Percentiles rank a stretch among this genome's conserved stretches.
Evolutionary conservation across 768 basidiomycete genomes (phyloP).

Genomic region (Termitomyces sp.): DNA sequence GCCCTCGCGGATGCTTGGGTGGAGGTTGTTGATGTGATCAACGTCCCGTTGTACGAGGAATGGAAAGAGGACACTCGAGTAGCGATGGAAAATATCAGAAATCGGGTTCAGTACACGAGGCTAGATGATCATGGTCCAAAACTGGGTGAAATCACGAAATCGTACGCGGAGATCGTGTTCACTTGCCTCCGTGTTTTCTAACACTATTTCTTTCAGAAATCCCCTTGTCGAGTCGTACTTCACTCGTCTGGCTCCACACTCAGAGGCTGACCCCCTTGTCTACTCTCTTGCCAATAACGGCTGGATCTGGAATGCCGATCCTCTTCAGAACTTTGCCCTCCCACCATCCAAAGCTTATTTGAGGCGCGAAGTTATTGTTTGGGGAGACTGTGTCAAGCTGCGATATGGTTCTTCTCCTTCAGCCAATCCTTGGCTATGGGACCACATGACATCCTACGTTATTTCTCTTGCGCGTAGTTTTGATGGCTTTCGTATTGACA

Average conservation of each 20-base stretch:
- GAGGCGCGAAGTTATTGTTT: constrained; percentile 93
- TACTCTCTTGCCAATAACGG: constrained; percentile 96
- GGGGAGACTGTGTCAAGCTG: constrained; percentile 98
- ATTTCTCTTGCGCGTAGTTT: constrained; percentile 77
- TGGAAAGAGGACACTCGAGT: constrained; percentile 81
- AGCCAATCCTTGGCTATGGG: constrained; percentile 94
- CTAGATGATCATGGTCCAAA: constrained; percentile 83
- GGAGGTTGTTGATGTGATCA: constrained; percentile 79
- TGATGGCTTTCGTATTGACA: constrained; percentile 97
- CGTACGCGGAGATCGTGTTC: constrained; percentile 43
- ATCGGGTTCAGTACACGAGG: constrained; percentile 76
- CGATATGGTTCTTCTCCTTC: constrained; percentile 82
- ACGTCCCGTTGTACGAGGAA: constrained; percentile 83
- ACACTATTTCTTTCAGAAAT: constrained; percentile 41
- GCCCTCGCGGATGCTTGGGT: constrained; percentile 72
- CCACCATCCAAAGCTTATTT: constrained; percentile 92
- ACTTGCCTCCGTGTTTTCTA: neutral
- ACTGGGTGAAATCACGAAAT: constrained; percentile 71
- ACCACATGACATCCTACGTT: constrained; percentile 86
- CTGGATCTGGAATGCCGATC: constrained; percentile 98
- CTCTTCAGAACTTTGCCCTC: constrained; percentile 91
- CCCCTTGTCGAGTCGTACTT: constrained; percentile 93
- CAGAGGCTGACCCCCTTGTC: constrained; percentile 44
- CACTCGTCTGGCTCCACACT: constrained; percentile 63
- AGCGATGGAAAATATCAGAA: constrained; percentile 73